These are phyloP conservation scores for Oxyria digyna DNA, from an alignment of 148 eudicot species.

Conservation along the genomic window DNA sequence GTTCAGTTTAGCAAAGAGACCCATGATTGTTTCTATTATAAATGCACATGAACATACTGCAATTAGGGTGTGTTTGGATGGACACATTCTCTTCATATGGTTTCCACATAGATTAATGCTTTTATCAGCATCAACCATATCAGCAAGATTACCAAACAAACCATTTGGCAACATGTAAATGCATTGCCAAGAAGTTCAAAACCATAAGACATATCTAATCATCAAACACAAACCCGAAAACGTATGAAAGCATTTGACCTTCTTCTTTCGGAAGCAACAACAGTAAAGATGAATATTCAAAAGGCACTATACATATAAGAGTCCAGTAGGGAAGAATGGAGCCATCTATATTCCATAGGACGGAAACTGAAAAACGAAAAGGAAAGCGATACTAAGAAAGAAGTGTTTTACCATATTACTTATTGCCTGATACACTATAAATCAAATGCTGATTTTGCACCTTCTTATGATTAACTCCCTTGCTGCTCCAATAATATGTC, in stretches of 20 bases:
- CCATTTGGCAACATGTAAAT: background rate
- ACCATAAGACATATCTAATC: background rate
- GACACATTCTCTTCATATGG: background rate
- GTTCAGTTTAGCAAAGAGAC: too few relatives aligned
- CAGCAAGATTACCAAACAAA: background rate
- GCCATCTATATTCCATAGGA: too few relatives aligned
- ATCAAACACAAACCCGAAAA: background rate
- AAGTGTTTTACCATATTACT: constrained; percentile 2
- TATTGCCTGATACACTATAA: background rate
- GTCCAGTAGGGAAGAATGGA: too few relatives aligned
- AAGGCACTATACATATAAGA: background rate
- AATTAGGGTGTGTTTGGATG: background rate
- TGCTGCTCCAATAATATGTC: constrained; percentile 3
- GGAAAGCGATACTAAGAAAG: background rate
- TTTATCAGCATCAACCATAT: background rate
- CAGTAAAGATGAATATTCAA: background rate
- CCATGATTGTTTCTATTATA: too few relatives aligned
- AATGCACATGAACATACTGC: background rate
- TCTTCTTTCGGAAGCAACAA: background rate
- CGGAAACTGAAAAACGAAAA: background rate
- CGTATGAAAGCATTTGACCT: background rate
- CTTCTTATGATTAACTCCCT: background rate
- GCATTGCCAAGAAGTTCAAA: background rate
- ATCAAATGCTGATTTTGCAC: background rate
- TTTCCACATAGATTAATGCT: too few relatives aligned